Evolutionary conservation across 352 stramenopile species (phyloP), one percentile per base, ranked within the genome.

Genomic region (Phytopythium boreale): DNA sequence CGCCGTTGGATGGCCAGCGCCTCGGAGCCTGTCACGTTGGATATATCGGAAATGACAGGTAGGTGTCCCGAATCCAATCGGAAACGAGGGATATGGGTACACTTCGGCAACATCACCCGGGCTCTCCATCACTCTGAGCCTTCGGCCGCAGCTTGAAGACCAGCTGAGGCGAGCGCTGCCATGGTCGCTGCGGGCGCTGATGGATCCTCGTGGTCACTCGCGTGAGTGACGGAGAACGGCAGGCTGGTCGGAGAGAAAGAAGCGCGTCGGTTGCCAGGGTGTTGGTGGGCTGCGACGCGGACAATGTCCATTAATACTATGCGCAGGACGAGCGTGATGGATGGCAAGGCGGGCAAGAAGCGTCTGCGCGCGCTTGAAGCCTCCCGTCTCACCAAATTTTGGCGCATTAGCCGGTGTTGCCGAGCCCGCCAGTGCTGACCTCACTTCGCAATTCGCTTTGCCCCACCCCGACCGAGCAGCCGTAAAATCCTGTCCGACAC

Each of bases 61-160:
- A 29, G 0, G 0, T n/a, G 41, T 62, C 56, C 56, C 56, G 56
- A 53, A 62, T 15, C 2, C 1, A 29, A 44, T 0, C 2, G 0
- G 1, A 12, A 1, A n/a, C 27, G 17, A 44, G 41, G 41, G 24
- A 62, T 41, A 62, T 62, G 41, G 56, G 22, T 62, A 62, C 56
- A 56, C 17, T 56, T 56, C 26, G 49, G 27, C 49, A 59, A 59
- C 31, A 14, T 7, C 29, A 0, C 27, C n/a, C 22, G 22, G 29
- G 0, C 1, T n/a, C 14, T 41, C 17, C 27, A 44, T 58, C 31
- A 57, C 11, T 41, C 22, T n/a, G n/a, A n/a, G n/a, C n/a, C n/a
- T n/a, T n/a, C n/a, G n/a, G n/a, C n/a, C n/a, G n/a, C n/a, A n/a
- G n/a, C n/a, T n/a, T n/a, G n/a, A n/a, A n/a, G n/a, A n/a, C n/a